phyloP scores from a whole-genome alignment of 129 eudicot species.

The Cynara cardunculus region DNA sequence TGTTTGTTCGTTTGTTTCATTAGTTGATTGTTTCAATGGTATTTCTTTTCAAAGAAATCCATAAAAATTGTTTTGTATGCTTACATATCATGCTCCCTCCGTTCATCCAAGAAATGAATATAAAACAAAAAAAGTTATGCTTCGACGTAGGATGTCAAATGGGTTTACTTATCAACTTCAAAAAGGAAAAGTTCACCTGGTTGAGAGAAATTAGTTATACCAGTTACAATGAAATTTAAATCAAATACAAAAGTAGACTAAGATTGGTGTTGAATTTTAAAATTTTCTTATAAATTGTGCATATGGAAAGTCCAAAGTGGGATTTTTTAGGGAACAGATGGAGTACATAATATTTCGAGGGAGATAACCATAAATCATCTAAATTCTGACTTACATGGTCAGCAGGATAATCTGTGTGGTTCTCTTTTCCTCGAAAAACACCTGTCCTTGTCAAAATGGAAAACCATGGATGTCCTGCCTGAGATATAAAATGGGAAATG shows the following conservation, averaged over 20 bases:
- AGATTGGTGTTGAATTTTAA: neutral
- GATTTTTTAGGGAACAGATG: neutral
- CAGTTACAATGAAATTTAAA: too few relatives aligned
- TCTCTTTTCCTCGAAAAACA: conserved; percentile 65
- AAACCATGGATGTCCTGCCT: conserved; percentile 93
- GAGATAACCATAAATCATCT: neutral
- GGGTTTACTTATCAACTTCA: neutral
- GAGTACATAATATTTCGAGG: neutral
- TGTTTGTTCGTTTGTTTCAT: neutral
- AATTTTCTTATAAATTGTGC: neutral
- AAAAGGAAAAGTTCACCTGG: too few relatives aligned
- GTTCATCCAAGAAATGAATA: neutral
- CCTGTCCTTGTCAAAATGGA: conserved; percentile 87
- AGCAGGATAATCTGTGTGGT: conserved; percentile 63
- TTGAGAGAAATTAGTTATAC: too few relatives aligned
- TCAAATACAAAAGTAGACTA: too few relatives aligned
- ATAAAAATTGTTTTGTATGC: neutral
- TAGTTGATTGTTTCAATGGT: too few relatives aligned
- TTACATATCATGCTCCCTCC: neutral
- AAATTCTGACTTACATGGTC: conserved; percentile 47
- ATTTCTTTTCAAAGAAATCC: neutral
- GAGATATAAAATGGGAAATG: conserved; percentile 11
- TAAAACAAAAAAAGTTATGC: neutral
- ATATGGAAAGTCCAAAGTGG: neutral
- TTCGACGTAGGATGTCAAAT: neutral